Base-by-base conservation (phyloP, 257 asterid genomes). In the Prunella vulgaris region DNA sequence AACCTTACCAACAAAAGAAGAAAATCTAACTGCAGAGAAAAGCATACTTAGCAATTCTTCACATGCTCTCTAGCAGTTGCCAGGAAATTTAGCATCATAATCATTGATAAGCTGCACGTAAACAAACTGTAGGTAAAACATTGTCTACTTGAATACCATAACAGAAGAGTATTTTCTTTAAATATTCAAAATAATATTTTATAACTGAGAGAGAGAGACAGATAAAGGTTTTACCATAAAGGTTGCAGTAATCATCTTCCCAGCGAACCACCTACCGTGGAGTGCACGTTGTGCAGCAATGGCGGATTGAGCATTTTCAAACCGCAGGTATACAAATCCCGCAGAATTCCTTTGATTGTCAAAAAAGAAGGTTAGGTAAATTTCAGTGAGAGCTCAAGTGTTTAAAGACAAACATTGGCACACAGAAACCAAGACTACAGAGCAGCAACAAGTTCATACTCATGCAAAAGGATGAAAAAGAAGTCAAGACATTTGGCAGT, bases 251-350 rank as follows among this genome's bases (percentile, higher is more conserved):
- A 89, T 86, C 93, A 87, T 86, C 76, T 87, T 89, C 66, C 91
- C 89, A 51, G 93, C 90, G 78, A 87, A 86, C 96, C 96, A 89
- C 78, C 93, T 74, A 63, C 93, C 93, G 60, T 89, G 91, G 68
- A 89, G 89, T 6, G 88, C 91, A 0, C 73, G 86, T 35, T 86
- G 93, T 44, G 96, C 94, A 57, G 79, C 82, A 32, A 79, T 8
- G 51, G 96, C 85, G 38, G 89, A 51, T 79, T 80, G 78, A 22
- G 82, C 65, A 60, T 73, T 70, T 73, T 84, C 89, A 75, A 86
- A 88, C 79, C 86, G 82, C 74, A 88, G 75, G 82, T 84, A 88
- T 46, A 88, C 93, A 53, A 77, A 80, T 51, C 96, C 96, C 33
- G 84, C 84, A 65, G 86, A 76, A 25, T 83, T 75, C 90, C 93